Evolutionary conservation across 2,329 filamentous ascomycete species (phyloP).

Genomic region (Colletotrichum sp.): DNA sequence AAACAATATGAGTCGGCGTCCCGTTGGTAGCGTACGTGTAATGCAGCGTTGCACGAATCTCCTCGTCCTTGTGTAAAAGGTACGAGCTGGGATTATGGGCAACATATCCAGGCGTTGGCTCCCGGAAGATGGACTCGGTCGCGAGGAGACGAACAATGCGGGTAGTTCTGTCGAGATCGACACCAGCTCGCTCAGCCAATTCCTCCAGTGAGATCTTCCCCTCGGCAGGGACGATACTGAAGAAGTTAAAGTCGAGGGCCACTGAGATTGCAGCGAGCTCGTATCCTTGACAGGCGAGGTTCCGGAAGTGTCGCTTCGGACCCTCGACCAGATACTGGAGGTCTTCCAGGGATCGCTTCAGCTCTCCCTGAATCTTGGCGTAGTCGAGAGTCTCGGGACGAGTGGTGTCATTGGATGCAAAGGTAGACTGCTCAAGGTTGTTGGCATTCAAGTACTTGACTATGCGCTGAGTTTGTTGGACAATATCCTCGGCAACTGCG

Average conservation of each 20-base stretch:
- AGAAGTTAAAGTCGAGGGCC: constrained; percentile 31
- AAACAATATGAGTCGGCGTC: too few species aligned
- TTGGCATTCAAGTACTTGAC: not conserved
- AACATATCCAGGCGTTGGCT: constrained; percentile 20
- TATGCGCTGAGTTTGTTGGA: not conserved
- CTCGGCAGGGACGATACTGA: constrained; percentile 24
- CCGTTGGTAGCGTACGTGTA: not conserved
- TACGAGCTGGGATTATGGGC: constrained; percentile 22
- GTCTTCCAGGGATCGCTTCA: constrained; percentile 19
- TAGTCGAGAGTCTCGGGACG: not conserved
- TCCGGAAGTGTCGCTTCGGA: not conserved
- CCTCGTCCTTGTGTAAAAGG: constrained; percentile 18
- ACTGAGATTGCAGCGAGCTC: constrained; percentile 28
- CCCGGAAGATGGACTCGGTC: constrained; percentile 28
- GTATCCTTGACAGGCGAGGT: not conserved
- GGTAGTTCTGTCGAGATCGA: constrained; percentile 25
- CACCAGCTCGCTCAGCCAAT: constrained; percentile 23
- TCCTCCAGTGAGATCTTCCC: constrained; percentile 23
- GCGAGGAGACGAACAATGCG: constrained; percentile 27
- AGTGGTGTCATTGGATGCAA: not conserved
- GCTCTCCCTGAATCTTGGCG: not conserved
- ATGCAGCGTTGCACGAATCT: constrained; percentile 18
- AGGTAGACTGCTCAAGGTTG: not conserved
- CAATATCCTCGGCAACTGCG: not conserved
- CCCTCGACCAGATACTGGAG: constrained; percentile 16